Conservation (phyloP, 176 grass and related monocot species). For the Canna indica region DNA sequence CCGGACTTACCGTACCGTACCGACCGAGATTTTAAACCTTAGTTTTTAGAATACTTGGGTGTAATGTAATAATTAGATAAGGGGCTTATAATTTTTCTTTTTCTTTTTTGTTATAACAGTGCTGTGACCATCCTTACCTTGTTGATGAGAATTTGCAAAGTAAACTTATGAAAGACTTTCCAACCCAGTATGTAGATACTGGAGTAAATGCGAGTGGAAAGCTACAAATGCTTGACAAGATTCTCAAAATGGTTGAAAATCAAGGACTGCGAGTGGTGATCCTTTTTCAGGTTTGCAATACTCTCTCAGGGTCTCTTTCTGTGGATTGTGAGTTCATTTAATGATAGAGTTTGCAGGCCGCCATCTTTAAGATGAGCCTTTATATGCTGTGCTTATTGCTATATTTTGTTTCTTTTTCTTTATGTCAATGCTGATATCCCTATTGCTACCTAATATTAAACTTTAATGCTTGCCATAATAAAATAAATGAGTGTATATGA, state of each 20-base stretch:
- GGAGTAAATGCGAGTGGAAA: slow-evolving; percentile 80
- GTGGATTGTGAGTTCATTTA: background rate
- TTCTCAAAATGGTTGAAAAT: slow-evolving; percentile 42
- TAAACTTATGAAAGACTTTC: slow-evolving; percentile 47
- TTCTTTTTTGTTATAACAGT: slow-evolving; percentile 42
- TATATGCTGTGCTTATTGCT: background rate
- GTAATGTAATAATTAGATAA: background rate
- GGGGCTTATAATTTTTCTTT: background rate
- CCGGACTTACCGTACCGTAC: too few species aligned
- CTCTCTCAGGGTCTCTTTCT: background rate
- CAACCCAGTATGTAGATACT: slow-evolving; percentile 67
- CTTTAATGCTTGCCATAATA: too few species aligned
- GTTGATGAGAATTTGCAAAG: slow-evolving; percentile 62
- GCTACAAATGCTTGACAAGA: slow-evolving; percentile 76
- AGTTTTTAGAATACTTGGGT: background rate
- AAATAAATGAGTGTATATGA: too few species aligned
- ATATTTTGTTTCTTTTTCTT: background rate
- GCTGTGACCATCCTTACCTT: slow-evolving; percentile 92
- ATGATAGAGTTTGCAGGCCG: background rate
- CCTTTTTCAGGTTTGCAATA: slow-evolving; percentile 58
- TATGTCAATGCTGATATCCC: too few species aligned
- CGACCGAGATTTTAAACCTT: background rate
- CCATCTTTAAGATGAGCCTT: background rate
- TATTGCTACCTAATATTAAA: too few species aligned
- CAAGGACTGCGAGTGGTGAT: slow-evolving; percentile 56